Percentiles rank a stretch among this genome's conserved stretches.
phyloP scores from a whole-genome alignment of 139 green algal genomes.

The Chlamydomonas incerta region DNA sequence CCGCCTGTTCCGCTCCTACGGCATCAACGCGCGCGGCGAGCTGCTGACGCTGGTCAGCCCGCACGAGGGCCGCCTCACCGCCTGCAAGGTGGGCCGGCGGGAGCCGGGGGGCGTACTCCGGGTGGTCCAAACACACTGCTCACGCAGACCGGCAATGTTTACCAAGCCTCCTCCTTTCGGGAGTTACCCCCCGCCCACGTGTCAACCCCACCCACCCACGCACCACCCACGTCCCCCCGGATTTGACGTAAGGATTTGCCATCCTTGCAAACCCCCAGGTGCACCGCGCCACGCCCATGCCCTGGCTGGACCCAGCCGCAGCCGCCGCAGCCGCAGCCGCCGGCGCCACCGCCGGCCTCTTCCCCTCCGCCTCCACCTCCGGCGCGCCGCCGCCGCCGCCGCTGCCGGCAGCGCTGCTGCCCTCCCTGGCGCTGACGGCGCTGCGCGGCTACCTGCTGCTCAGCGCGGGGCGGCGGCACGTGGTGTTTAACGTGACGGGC shows the following conservation, averaged over 20 bases:
- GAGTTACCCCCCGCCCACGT: too few relatives aligned
- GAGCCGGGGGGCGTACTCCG: too few relatives aligned
- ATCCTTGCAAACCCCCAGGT: slow-evolving; percentile 7
- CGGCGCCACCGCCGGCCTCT: too few relatives aligned
- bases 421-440: slow-evolving; percentile 3
- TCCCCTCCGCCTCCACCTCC: too few relatives aligned
- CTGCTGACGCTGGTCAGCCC: slow-evolving; percentile 53
- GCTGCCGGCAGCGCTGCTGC: background rate
- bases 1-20: slow-evolving; percentile 49
- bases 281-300: slow-evolving; percentile 13
- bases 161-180: too few relatives aligned
- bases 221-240: too few relatives aligned
- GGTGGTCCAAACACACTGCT: too few relatives aligned
- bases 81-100: slow-evolving; percentile 60
- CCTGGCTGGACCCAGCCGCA: background rate
- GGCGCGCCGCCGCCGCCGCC: too few relatives aligned
- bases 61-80: slow-evolving; percentile 28
- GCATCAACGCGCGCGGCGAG: slow-evolving; percentile 27
- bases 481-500: slow-evolving; percentile 26
- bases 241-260: too few relatives aligned
- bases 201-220: too few relatives aligned
- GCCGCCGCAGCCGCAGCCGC: too few relatives aligned
- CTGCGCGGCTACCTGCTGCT: slow-evolving; percentile 44
- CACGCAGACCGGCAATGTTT: too few relatives aligned
- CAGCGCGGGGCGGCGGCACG: background rate